Evolutionary conservation across 495 filamentous ascomycete genomes (phyloP).

Genomic region (Annulohypoxylon bovei): DNA sequence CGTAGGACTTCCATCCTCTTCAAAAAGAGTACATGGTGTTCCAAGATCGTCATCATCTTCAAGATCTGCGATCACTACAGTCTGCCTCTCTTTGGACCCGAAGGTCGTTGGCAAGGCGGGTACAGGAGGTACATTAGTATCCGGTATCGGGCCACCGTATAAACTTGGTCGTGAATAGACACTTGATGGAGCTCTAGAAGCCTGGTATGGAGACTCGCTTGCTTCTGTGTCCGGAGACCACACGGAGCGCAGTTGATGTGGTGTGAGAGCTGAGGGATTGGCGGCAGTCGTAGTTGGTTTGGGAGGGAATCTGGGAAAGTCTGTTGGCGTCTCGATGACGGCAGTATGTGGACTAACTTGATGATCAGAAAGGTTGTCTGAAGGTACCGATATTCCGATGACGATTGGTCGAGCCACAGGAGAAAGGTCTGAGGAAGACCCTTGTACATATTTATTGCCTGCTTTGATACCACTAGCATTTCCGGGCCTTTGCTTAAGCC

Average conservation of each 20-base stretch:
- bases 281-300: slow-evolving; percentile 43
- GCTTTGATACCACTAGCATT: slow-evolving; percentile 42
- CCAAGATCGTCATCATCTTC: slow-evolving; percentile 44
- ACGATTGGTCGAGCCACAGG: slow-evolving; percentile 79
- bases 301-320: slow-evolving; percentile 47
- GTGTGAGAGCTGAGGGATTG: slow-evolving; percentile 67
- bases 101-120: slow-evolving; percentile 67
- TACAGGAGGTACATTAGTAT: slow-evolving; percentile 64
- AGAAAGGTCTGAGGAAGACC: slow-evolving; percentile 66
- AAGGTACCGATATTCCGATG: slow-evolving; percentile 79
- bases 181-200: slow-evolving; percentile 63
- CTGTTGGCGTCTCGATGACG: slow-evolving; percentile 52
- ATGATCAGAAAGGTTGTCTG: slow-evolving; percentile 62
- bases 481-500: slow-evolving; percentile 53
- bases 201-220: slow-evolving; percentile 44
- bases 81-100: slow-evolving; percentile 30
- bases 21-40: slow-evolving; percentile 56
- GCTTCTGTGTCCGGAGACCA: slow-evolving; percentile 67
- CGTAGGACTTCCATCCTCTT: slow-evolving; percentile 57
- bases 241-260: slow-evolving; percentile 69
- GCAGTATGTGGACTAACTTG: slow-evolving; percentile 64
- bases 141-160: slow-evolving; percentile 39
- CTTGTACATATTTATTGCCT: slow-evolving; percentile 31
- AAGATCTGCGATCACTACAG: slow-evolving; percentile 12
- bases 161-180: slow-evolving; percentile 73